These are phyloP conservation scores for Solanum aculeatissimum DNA, from an alignment of 305 asterid species.

Conservation along the genomic window DNA sequence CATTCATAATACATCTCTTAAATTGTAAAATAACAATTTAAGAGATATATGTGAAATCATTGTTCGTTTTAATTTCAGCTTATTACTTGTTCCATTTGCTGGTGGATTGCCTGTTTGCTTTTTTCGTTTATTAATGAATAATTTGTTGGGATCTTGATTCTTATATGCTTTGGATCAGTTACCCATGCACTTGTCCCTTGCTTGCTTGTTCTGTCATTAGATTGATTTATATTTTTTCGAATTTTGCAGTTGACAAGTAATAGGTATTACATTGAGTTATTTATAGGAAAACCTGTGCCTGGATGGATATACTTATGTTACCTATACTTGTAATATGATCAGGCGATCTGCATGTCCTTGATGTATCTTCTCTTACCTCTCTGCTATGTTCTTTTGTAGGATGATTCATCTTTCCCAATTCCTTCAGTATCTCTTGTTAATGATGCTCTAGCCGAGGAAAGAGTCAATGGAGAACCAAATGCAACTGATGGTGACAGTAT, in stretches of 20 bases:
- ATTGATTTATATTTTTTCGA: not conserved
- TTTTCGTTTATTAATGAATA: not conserved
- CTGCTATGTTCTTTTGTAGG: constrained; percentile 42
- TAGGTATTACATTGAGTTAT: not conserved
- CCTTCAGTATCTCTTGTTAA: constrained; percentile 24
- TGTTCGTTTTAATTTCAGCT: not conserved
- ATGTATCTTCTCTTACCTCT: constrained; percentile 5
- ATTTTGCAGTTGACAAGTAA: not conserved
- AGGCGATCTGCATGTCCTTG: not conserved
- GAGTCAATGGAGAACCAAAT: constrained; percentile 30
- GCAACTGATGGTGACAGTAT: constrained; percentile 41
- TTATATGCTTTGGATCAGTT: not conserved
- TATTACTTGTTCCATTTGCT: not conserved
- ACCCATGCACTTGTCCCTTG: not conserved
- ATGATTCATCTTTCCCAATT: constrained; percentile 32
- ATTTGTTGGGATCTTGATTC: not conserved
- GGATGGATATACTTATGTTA: not conserved
- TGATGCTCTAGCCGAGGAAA: constrained; percentile 25
- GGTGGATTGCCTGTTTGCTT: not conserved
- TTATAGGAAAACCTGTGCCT: not conserved
- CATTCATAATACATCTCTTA: not conserved
- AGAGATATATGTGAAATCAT: not conserved
- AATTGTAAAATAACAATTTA: not conserved
- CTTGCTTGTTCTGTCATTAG: not conserved
- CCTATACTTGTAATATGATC: not conserved